These are phyloP conservation scores for Podospora australis DNA, from an alignment of 495 filamentous ascomycete species.

Conservation along the genomic window DNA sequence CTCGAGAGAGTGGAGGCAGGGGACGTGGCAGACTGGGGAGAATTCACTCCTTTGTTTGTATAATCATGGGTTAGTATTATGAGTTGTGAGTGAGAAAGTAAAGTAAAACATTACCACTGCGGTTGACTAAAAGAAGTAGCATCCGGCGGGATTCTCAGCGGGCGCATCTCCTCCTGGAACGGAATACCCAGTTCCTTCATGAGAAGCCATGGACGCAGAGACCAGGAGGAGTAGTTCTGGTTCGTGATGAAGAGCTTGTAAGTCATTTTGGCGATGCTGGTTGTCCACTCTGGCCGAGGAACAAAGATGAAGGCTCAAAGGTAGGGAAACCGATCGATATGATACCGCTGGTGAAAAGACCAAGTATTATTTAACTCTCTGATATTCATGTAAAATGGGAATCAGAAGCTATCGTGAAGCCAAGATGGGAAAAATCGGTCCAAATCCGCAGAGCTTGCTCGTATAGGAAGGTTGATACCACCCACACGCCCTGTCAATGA, in stretches of 20 bases:
- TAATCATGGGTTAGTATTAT: slow-evolving; percentile 13
- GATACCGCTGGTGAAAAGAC: neutral
- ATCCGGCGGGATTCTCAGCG: slow-evolving; percentile 14
- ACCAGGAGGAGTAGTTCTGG: slow-evolving; percentile 34
- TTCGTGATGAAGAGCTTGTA: slow-evolving; percentile 28
- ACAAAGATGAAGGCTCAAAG: neutral
- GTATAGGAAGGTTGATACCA: slow-evolving; percentile 2
- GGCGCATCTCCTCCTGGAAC: slow-evolving; percentile 20
- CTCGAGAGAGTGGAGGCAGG: slow-evolving; percentile 20
- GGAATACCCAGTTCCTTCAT: slow-evolving; percentile 23
- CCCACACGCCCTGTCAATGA: slow-evolving; percentile 9
- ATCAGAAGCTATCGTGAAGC: neutral
- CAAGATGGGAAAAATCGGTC: no score
- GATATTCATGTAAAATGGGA: neutral
- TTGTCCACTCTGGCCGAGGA: neutral
- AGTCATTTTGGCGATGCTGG: neutral
- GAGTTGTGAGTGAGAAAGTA: no score
- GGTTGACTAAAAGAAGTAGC: slow-evolving; percentile 14
- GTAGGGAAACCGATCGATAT: neutral
- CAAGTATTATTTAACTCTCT: no score
- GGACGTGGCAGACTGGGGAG: slow-evolving; percentile 28
- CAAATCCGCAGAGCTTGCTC: slow-evolving; percentile 3
- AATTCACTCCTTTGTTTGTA: no score
- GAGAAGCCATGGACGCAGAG: slow-evolving; percentile 29
- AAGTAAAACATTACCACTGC: slow-evolving; percentile 6